Base-by-base conservation (phyloP, 805 yeast species). In the Monosporozyma aerobia region DNA sequence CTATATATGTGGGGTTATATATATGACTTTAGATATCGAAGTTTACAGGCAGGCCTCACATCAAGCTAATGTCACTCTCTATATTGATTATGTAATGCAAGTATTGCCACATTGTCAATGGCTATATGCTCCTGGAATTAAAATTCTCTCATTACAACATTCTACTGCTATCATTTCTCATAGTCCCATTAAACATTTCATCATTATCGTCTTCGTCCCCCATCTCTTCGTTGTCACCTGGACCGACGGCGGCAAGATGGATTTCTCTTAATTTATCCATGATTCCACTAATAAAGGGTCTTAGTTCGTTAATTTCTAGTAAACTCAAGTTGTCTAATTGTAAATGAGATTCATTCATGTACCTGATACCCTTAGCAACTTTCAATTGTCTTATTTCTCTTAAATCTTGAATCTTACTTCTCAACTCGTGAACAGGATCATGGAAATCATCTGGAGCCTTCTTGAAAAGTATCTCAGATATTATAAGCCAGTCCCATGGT, bases 401-500 rank as follows among this genome's bases (percentile, higher is more conserved):
- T 51, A 94, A 72, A 61, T 92, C 97, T 61, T 90, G 95, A 3
- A 92, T 71, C 14, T 82, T 66, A 2, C 87, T 78, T 48, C 94
- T 72, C 27, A 92, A 68, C 53, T 78, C 83, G 60, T 86, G 87
- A 0, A 86, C 77, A 0, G 89, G 83, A 55, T 85, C 92, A 13
- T 74, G 71, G 51, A 90, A 72, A 66, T 94, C 98, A 59, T 90
- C 96, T 0, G 84, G 60, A 1, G 96, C 96, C 44, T 74, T 74
- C 3, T 65, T 65, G 47, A 92, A 73, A 48, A 92, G 70, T 11
- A 85, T 75, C 58, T 85, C 87, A 3, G 92, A 79, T 1, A 85
- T 63, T 49, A 92, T 96, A 23, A 90, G 72, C 99, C 99, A 94
- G 64, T 84, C 80, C 82, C 85, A 83, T 0, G 98, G 98, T 49